phyloP scores from a whole-genome alignment of 768 basidiomycete genomes.

The Filobasidium floriforme region DNA sequence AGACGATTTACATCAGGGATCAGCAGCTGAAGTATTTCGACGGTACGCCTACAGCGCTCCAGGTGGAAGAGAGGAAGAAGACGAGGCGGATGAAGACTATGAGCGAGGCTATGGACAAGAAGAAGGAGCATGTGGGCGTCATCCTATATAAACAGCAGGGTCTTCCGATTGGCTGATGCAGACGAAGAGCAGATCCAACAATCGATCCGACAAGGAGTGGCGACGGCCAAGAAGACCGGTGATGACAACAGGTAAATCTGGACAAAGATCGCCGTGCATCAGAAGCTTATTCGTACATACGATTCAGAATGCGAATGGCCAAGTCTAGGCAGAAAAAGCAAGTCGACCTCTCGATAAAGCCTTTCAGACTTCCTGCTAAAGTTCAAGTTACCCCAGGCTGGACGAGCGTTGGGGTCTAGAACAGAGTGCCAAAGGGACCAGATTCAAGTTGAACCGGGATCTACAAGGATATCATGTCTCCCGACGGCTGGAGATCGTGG shows the following conservation, averaged over 20 bases:
- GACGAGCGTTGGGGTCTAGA: slow-evolving; percentile 47
- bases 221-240: slow-evolving; percentile 26
- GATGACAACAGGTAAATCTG: slow-evolving; percentile 47
- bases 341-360: too few relatives aligned
- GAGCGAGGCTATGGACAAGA: slow-evolving; percentile 48
- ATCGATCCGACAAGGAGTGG: slow-evolving; percentile 51
- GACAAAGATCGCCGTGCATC: not conserved
- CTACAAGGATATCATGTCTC: slow-evolving; percentile 48
- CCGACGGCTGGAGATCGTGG: slow-evolving; percentile 47
- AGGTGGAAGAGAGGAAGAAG: slow-evolving; percentile 49
- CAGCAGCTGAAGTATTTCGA: slow-evolving; percentile 54
- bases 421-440: slow-evolving; percentile 48
- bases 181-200: slow-evolving; percentile 52
- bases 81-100: slow-evolving; percentile 47
- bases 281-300: not conserved
- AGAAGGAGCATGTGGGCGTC: slow-evolving; percentile 46
- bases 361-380: not conserved
- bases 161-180: slow-evolving; percentile 47
- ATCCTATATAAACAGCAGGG: slow-evolving; percentile 34
- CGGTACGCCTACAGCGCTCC: slow-evolving; percentile 45
- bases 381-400: slow-evolving; percentile 26
- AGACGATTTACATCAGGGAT: slow-evolving; percentile 57
- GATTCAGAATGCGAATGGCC: slow-evolving; percentile 46
- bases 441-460: slow-evolving; percentile 59
- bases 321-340: slow-evolving; percentile 57